A percentile compares a stretch with the other conserved stretches of the same genome.
phyloP scores from a whole-genome alignment of 169 alveolate genomes.

The Eimeria acervulina region DNA sequence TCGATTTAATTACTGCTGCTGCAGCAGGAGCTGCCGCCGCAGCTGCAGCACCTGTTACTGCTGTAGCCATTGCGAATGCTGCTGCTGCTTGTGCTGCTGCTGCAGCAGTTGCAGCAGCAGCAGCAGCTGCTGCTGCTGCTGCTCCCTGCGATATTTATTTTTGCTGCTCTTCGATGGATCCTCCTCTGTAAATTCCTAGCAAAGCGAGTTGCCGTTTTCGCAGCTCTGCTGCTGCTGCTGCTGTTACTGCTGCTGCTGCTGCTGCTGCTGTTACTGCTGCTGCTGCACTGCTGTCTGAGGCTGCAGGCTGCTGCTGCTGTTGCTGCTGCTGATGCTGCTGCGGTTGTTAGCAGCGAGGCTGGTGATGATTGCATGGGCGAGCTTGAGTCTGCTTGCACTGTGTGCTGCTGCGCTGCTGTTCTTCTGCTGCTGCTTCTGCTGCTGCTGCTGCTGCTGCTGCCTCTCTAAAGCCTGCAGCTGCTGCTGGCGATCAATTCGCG shows the following conservation, averaged over 20 bases:
- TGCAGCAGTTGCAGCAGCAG: too few relatives aligned
- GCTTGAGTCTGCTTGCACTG: background rate
- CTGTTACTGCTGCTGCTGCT: background rate
- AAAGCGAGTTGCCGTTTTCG: too few relatives aligned
- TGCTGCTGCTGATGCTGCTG: slow-evolving; percentile 35
- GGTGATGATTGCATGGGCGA: slow-evolving; percentile 20
- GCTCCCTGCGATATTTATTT: too few relatives aligned
- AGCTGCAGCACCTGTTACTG: too few relatives aligned
- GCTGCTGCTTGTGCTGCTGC: too few relatives aligned
- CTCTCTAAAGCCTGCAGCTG: slow-evolving; percentile 7
- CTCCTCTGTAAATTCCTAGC: too few relatives aligned
- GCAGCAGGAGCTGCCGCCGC: too few relatives aligned
- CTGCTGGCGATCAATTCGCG: background rate
- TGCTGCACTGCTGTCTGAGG: background rate
- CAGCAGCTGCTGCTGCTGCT: too few relatives aligned
- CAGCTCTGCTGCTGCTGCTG: background rate
- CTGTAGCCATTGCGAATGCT: too few relatives aligned
- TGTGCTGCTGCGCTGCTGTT: slow-evolving; percentile 21
- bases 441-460: slow-evolving; percentile 35
- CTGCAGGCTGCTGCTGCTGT: slow-evolving; percentile 9
- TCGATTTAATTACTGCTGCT: too few relatives aligned
- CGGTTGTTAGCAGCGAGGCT: background rate
- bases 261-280: background rate
- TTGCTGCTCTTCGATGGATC: too few relatives aligned
- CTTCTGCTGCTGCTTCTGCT: background rate